Evolutionary conservation across 129 eudicot species (phyloP).

Genomic region (sunflower (Helianthus annuus)): DNA sequence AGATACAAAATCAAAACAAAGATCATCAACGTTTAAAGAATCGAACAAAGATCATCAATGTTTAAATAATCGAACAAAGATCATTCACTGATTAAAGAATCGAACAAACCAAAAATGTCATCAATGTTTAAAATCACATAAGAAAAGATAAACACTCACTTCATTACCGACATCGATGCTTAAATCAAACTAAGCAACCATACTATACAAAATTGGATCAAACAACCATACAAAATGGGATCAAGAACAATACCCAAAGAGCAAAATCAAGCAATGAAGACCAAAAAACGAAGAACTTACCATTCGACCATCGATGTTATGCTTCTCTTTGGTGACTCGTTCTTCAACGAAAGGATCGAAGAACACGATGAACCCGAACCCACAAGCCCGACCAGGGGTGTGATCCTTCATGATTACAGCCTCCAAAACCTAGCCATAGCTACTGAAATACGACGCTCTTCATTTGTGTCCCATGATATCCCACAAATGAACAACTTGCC

Average conservation of each 20-base stretch:
- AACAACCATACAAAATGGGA: too few relatives aligned
- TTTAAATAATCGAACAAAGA: too few relatives aligned
- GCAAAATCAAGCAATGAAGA: background rate
- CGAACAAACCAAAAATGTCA: too few relatives aligned
- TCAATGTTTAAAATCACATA: too few relatives aligned
- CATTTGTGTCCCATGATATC: slow-evolving; percentile 69
- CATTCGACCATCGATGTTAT: slow-evolving; percentile 66
- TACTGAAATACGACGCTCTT: slow-evolving; percentile 54
- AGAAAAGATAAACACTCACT: too few relatives aligned
- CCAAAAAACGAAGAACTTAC: slow-evolving; percentile 19
- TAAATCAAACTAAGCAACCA: too few relatives aligned
- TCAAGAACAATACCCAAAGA: background rate
- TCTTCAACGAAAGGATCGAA: slow-evolving; percentile 55
- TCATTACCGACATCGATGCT: too few relatives aligned
- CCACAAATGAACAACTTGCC: slow-evolving; percentile 73
- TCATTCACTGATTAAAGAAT: too few relatives aligned
- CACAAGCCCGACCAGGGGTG: slow-evolving; percentile 62
- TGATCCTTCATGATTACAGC: slow-evolving; percentile 68
- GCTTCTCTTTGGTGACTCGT: slow-evolving; percentile 52
- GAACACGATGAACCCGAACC: slow-evolving; percentile 66
- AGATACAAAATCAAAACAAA: too few relatives aligned
- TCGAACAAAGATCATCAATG: too few relatives aligned
- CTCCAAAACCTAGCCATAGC: slow-evolving; percentile 57
- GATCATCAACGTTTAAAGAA: too few relatives aligned
- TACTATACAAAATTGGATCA: too few relatives aligned